Evolutionary conservation across 2,329 filamentous ascomycete genomes (phyloP), one percentile per base, ranked within the genome.

Genomic region (Periglandula ipomoeae): DNA sequence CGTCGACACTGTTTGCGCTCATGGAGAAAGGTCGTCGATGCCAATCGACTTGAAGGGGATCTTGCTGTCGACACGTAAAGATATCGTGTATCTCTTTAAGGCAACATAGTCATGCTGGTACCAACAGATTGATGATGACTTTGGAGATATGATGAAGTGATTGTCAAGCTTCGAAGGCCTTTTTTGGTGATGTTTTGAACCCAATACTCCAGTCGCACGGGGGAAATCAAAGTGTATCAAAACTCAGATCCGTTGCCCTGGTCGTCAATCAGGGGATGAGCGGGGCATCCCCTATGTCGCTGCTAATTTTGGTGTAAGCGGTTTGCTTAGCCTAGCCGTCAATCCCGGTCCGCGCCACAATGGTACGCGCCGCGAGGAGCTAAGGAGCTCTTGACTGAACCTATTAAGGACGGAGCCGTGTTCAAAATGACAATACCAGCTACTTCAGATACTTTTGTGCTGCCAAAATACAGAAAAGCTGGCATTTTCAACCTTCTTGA

Each of bases 1-100:
- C 26, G 41, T 41, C 44, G 19, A 41, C 41, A n/a, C 23, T 50
- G 24, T 34, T 40, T 44, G 49, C 42, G 46, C 44, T 45, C 49
- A 48, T 48, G 22, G 24, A 22, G 26, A 24, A 27, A 46, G 37
- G 27, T 47, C 34, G 37, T 46, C 27, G 9, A 41, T n/a, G 20
- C 19, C 34, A 22, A 32, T 11, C 4, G 22, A n/a, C 23, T 20
- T 15, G 32, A 22, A 23, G 19, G 24, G 38, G 45, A 35, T 32
- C 35, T 39, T 32, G 13, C 10, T 32, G 9, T 23, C 6, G 45
- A 32, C 19, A 24, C 17, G 37, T 20, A 20, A 19, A 17, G 17
- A 20, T 46, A 34, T 32, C 26, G 35, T 34, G 22, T 4, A 24
- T 9, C 10, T 27, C 13, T 24, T 17, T 44, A 50, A 23, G 19